Base-by-base conservation (phyloP, 306 rosid genomes). In the Rosa lucieae region DNA sequence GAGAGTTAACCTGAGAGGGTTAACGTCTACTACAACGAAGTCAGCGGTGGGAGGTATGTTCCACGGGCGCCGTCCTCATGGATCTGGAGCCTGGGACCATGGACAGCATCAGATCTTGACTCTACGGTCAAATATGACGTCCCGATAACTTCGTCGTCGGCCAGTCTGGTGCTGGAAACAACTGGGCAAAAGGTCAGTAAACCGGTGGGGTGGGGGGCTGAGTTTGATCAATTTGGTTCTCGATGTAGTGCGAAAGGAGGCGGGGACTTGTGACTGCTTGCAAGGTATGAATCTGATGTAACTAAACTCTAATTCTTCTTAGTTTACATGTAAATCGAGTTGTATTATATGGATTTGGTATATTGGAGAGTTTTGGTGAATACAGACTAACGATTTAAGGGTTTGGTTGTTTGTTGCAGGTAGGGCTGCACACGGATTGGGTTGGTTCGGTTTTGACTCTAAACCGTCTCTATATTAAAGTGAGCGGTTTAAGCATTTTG, bases 121-220 rank as follows among this genome's bases (percentile, higher is more conserved):
- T 84, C 9, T 81, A 81, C 11, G 88, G 88, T 1, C 88, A 81
- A 80, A 85, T 85, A 62, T 85, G 81, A 78, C 56, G 87, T 15
- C 88, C 88, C 0, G 88, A 85, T 48, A 85, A 85, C 83, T 85
- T 85, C 73, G 88, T 85, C 7, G 81, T 85, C 18, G 88, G 88
- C 6, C 88, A 85, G 73, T 73, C 80, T 43, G 85, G 88, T 14
- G 85, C 88, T 1, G 88, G 88, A 2, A 85, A 85, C 69, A 85
- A 85, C 73, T 85, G 85, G 88, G 88, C 88, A 0, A 85, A 81
- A 37, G 88, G 88, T 2, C 85, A 85, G 29, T n/a, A n/a, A n/a
- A n/a, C n/a, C n/a, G 29, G 29, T 0, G 29, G 29, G 29, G 29
- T 85, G 81, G 49, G 88, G 88, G 4, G 88, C 88, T 8, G 88